Percentiles rank a stretch among this genome's conserved stretches.
These are phyloP conservation scores for Spencermartinsiella europaea DNA, from an alignment of 805 yeast species.

Conservation along the genomic window DNA sequence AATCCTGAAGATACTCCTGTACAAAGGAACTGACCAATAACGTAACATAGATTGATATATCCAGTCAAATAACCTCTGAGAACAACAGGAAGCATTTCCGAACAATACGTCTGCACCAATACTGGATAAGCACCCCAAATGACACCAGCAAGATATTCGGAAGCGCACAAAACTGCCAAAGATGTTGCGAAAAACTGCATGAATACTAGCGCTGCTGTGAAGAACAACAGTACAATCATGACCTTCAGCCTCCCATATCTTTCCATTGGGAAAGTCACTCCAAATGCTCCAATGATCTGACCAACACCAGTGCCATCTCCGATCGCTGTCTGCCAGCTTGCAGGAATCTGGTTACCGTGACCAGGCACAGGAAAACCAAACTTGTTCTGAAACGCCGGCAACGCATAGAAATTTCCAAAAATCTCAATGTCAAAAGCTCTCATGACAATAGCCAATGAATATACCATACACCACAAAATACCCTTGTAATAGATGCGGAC, in stretches of 20 bases:
- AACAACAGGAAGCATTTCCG: constrained; percentile 49
- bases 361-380: constrained; percentile 34
- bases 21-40: constrained; percentile 50
- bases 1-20: constrained; percentile 43
- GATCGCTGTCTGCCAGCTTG: constrained; percentile 21
- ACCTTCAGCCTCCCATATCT: constrained; percentile 5
- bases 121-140: constrained; percentile 50
- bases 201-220: constrained; percentile 27
- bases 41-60: constrained; percentile 49
- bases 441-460: constrained; percentile 33
- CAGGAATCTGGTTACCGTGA: constrained; percentile 15
- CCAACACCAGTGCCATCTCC: constrained; percentile 31
- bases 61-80: constrained; percentile 47
- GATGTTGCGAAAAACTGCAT: constrained; percentile 41
- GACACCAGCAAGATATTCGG: constrained; percentile 33
- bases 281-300: constrained; percentile 41
- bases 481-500: constrained; percentile 10
- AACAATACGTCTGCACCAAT: constrained; percentile 45
- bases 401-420: constrained; percentile 39
- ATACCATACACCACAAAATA: constrained; percentile 10
- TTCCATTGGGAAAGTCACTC: constrained; percentile 14
- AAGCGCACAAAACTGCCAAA: constrained; percentile 32
- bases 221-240: background rate
- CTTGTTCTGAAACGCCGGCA: constrained; percentile 38
- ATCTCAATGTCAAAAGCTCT: constrained; percentile 43